A percentile compares a stretch with the other conserved stretches of the same genome.
Evolutionary conservation across 805 yeast genomes (phyloP).

Genomic region (Metschnikowia vanudenii): DNA sequence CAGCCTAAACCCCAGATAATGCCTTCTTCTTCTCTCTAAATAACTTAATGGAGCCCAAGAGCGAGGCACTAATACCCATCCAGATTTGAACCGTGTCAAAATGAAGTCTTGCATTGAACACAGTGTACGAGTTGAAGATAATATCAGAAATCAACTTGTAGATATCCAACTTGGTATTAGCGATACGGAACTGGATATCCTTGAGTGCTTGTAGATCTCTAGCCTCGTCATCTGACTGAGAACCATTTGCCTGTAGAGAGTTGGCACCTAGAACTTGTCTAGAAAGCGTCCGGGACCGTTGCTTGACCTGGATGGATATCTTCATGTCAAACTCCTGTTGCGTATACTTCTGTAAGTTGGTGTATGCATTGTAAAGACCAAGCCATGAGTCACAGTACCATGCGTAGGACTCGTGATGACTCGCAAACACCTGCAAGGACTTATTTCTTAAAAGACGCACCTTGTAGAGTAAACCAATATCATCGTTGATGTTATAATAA

Average conservation of each 20-base stretch:
- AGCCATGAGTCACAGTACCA: slow-evolving; percentile 68
- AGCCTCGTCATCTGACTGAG: slow-evolving; percentile 19
- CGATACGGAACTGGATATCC: slow-evolving; percentile 37
- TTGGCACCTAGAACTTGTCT: slow-evolving; percentile 35
- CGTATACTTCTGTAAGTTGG: slow-evolving; percentile 39
- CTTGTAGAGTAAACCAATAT: slow-evolving; percentile 55
- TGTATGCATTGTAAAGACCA: slow-evolving; percentile 52
- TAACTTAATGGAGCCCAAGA: slow-evolving; percentile 37
- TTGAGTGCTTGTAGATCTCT: slow-evolving; percentile 24
- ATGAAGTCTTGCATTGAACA: slow-evolving; percentile 32
- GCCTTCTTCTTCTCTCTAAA: slow-evolving; percentile 35
- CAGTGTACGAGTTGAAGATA: slow-evolving; percentile 42
- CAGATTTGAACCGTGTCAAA: slow-evolving; percentile 43
- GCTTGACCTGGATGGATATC: slow-evolving; percentile 61
- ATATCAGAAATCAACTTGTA: slow-evolving; percentile 41
- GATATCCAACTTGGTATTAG: slow-evolving; percentile 39
- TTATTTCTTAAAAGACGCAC: slow-evolving; percentile 45
- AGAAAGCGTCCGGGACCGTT: slow-evolving; percentile 47
- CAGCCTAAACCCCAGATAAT: slow-evolving; percentile 1
- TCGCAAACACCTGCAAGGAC: slow-evolving; percentile 36
- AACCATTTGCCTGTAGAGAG: slow-evolving; percentile 9
- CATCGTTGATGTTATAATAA: slow-evolving; percentile 68
- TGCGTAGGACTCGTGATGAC: slow-evolving; percentile 59
- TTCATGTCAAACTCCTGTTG: slow-evolving; percentile 52
- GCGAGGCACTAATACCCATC: slow-evolving; percentile 45